Evolutionary conservation across 2,329 filamentous ascomycete species (phyloP).

Genomic region (Fusarium continuum): DNA sequence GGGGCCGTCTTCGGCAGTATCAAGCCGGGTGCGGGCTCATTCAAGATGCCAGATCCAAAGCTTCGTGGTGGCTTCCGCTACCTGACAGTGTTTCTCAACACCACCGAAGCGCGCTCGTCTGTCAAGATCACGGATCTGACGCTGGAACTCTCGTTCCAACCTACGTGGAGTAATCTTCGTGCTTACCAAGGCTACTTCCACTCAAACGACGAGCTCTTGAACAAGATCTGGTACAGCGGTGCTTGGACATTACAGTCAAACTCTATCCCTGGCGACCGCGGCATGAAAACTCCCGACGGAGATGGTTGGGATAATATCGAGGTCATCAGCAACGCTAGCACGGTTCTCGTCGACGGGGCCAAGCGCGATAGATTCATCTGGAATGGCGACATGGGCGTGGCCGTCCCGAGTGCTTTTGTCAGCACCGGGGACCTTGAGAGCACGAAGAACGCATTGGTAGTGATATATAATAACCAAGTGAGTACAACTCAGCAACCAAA

Average conservation of each 20-base stretch:
- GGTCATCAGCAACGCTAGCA: slow-evolving; percentile 36
- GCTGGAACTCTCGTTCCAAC: slow-evolving; percentile 52
- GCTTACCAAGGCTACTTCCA: slow-evolving; percentile 66
- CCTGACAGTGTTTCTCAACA: neutral
- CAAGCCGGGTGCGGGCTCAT: neutral
- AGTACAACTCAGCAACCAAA: neutral
- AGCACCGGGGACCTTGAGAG: slow-evolving; percentile 63
- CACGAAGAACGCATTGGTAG: slow-evolving; percentile 59
- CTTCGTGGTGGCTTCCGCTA: neutral
- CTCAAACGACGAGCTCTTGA: slow-evolving; percentile 58
- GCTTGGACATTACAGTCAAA: neutral
- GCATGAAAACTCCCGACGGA: neutral
- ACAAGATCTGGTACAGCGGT: slow-evolving; percentile 38
- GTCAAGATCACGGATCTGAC: neutral
- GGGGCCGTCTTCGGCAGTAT: too few species aligned
- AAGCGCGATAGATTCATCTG: slow-evolving; percentile 69
- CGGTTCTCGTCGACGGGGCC: slow-evolving; percentile 60
- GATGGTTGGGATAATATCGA: slow-evolving; percentile 15
- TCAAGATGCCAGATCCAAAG: neutral
- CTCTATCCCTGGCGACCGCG: neutral
- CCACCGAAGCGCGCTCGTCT: neutral
- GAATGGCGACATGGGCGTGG: slow-evolving; percentile 69
- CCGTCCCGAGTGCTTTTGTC: slow-evolving; percentile 62
- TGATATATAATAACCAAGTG: slow-evolving; percentile 57
- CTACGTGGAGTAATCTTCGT: slow-evolving; percentile 56